Base-by-base conservation (phyloP, 176 grass and related monocot genomes). In the Puya raimondii region DNA sequence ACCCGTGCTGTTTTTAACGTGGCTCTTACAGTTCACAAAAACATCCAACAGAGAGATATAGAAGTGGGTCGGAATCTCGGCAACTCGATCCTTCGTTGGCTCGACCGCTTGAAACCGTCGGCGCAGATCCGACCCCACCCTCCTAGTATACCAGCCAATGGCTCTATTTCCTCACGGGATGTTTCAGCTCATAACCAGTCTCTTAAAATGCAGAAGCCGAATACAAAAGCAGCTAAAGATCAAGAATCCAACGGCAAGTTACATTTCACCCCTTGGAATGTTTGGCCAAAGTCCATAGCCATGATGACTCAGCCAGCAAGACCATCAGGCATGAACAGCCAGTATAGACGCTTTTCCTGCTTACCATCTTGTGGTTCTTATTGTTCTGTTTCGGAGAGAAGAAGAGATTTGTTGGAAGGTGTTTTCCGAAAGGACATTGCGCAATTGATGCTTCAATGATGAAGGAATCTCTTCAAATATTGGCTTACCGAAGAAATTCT, bases 71-170 rank as follows among this genome's bases (percentile, higher is more conserved):
- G 87, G 16, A 97, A 88, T 73, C 68, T 97, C 5, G 94, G 94
- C 17, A 97, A 83, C 26, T 69, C 69, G 12, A 85, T 97, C 57
- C 87, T 97, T 25, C 86, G 89, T 50, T 92, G 84, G 86, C 87
- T 97, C 16, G 86, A 97, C 23, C 82, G 80, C 84, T 92, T 97
- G 86, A 97, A 97, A 75, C 94, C 94, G 49, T 93, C 94, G 0
- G 94, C 94, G 48, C 82, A 93, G 85, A 97, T 97, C 75, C 85
- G 94, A 0, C 84, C 86, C 53, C 84, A 74, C 68, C 47, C 76
- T 76, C 68, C 72, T 65, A 68, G 27, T 10, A 64, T 23, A 26
- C 13, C 69, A 52, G 63, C 77, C 49, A 74, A 49, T 61, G 72
- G 21, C 61, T 65, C 63, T 0, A 75, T 82, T 50, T 67, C 64